These are phyloP conservation scores for Fusarium odoratissimum DNA, from an alignment of 2,329 filamentous ascomycete species.

Conservation along the genomic window DNA sequence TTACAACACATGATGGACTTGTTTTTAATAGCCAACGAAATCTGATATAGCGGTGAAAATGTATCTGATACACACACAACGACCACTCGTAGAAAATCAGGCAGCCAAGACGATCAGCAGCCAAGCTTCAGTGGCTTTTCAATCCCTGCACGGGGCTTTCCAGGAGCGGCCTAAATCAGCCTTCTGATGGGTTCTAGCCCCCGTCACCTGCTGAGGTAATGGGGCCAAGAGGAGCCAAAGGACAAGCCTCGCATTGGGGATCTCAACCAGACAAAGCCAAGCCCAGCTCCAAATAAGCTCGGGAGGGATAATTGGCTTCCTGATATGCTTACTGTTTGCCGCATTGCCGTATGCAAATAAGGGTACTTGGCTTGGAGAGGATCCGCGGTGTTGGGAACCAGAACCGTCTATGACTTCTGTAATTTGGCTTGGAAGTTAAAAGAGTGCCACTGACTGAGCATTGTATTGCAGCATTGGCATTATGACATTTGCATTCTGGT, in stretches of 20 bases:
- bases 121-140: slow-evolving; percentile 34
- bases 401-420: background rate
- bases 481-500: slow-evolving; percentile 16
- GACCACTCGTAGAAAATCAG: slow-evolving; percentile 1
- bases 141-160: slow-evolving; percentile 31
- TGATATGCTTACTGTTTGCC: slow-evolving; percentile 37
- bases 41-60: slow-evolving; percentile 19
- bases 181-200: slow-evolving; percentile 30
- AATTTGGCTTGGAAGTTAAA: background rate
- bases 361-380: slow-evolving; percentile 4
- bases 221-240: background rate
- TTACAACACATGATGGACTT: background rate
- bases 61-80: background rate
- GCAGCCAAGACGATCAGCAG: slow-evolving; percentile 33
- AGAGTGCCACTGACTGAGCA: background rate
- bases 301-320: slow-evolving; percentile 20
- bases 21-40: background rate
- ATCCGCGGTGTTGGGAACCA: slow-evolving; percentile 7
- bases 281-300: slow-evolving; percentile 32
- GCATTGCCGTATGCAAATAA: slow-evolving; percentile 34
- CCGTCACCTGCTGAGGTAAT: slow-evolving; percentile 29
- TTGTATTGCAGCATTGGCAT: slow-evolving; percentile 1
- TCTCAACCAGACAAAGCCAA: slow-evolving; percentile 6
- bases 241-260: background rate
- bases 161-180: slow-evolving; percentile 26